Evolutionary conservation across 768 basidiomycete species (phyloP).

Genomic region (Exidia glandulosa): DNA sequence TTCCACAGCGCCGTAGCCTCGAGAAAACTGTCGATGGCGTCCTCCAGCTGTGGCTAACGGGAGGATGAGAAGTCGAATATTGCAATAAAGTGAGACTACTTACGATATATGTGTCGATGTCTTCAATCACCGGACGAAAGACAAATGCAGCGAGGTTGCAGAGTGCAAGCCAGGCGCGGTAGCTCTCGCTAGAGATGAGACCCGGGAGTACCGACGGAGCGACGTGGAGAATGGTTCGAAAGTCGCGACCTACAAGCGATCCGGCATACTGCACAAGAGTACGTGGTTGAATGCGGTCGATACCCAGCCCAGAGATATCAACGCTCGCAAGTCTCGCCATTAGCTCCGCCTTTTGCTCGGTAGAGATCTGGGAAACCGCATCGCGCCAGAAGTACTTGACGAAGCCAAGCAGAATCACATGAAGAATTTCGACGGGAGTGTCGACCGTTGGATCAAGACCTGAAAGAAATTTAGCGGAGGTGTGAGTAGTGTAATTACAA

Average conservation of each 20-base stretch:
- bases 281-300: slow-evolving; percentile 22
- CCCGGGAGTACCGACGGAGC: not conserved
- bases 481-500: too few species aligned
- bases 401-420: slow-evolving; percentile 27
- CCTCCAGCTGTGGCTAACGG: slow-evolving; percentile 18
- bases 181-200: not conserved
- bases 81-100: not conserved
- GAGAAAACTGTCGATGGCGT: not conserved
- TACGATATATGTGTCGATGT: not conserved
- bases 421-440: slow-evolving; percentile 17
- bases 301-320: slow-evolving; percentile 16
- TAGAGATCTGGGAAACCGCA: slow-evolving; percentile 2
- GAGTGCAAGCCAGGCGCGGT: slow-evolving; percentile 14
- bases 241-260: slow-evolving; percentile 30
- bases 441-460: not conserved
- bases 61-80: not conserved
- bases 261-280: slow-evolving; percentile 35
- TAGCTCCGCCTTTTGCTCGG: not conserved
- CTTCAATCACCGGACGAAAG: not conserved
- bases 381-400: slow-evolving; percentile 41
- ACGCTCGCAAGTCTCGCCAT: not conserved
- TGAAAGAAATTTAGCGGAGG: not conserved
- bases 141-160: not conserved
- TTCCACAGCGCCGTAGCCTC: not conserved
- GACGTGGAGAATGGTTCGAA: slow-evolving; percentile 6